phyloP scores from a whole-genome alignment of 352 stramenopile species.

The Blastocystis hominis region DNA sequence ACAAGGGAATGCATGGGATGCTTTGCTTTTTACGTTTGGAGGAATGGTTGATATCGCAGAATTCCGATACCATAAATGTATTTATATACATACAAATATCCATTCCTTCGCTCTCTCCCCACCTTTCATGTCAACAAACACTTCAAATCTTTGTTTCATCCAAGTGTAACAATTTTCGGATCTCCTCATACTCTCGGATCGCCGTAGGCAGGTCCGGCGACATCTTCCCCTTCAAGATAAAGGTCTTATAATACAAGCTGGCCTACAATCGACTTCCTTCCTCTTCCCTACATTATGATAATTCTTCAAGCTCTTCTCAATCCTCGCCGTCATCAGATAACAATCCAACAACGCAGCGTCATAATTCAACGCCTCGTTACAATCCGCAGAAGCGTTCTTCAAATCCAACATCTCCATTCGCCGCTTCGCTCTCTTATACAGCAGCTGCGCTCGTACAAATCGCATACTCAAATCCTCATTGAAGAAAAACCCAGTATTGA shows the following conservation, averaged over 20 bases:
- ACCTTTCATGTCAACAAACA: background rate
- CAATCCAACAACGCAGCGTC: background rate
- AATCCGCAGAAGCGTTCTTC: background rate
- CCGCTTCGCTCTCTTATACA: slow-evolving; percentile 3
- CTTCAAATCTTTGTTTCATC: slow-evolving; percentile 7
- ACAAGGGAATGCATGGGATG: no score
- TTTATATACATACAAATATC: no score
- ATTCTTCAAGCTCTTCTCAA: background rate
- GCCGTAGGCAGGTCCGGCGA: background rate
- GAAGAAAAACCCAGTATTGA: slow-evolving; percentile 39
- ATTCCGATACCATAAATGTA: background rate
- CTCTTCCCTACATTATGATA: background rate
- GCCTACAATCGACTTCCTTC: background rate
- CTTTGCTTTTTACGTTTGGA: no score
- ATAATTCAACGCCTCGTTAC: slow-evolving; percentile 47
- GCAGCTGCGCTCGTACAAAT: background rate
- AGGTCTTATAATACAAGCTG: background rate
- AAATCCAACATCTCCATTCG: background rate
- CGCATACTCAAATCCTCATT: slow-evolving; percentile 8
- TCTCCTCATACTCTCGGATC: slow-evolving; percentile 12
- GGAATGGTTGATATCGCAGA: no score
- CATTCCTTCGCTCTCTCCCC: no score
- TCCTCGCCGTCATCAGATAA: slow-evolving; percentile 32
- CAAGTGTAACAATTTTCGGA: background rate
- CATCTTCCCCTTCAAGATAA: background rate